Base-by-base conservation (phyloP, 192 early-diverging fungal genomes). In the Piromyces finnis region DNA sequence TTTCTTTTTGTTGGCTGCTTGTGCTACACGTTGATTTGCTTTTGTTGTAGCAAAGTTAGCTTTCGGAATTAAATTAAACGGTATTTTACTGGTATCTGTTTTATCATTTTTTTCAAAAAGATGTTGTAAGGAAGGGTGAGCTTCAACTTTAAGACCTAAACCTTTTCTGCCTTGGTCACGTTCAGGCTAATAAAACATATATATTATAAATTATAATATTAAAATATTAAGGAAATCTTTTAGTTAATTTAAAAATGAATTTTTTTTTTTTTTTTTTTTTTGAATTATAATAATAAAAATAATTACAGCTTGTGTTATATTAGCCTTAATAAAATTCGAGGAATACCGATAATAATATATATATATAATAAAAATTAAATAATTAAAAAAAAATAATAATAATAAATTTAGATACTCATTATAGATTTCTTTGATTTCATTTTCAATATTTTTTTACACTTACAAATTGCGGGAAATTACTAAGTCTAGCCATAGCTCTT, bases 1-100 rank as follows among this genome's bases (percentile, higher is more conserved):
- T 82, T 89, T 85, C 27, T 86, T 78, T 82, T 88, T 81, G 39
- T 83, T 32, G 0, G 22, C 12, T 15, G 30, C 78, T 36, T 84
- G 32, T 16, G 78, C 41, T 7, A 51, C 28, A 29, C 30, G 78
- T n/a, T 78, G 37, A 37, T 79, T 81, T 0, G 84, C 84, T 77
- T 82, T 77, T 32, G n/a, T 30, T 1, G 30, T 35, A 27, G 29
- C 28, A 28, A 30, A 28, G 18, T 35, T 77, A 7, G 80, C 79
- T 83, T 81, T 51, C 2, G 41, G 41, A 51, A 51, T 51, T 51
- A 51, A 51, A 51, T 51, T 51, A 22, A 51, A 51, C 17, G 41
- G 41, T 51, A 51, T 51, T 51, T 51, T 51, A 15, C 41, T 32
- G 30, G 30, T 32, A 9, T 32, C 30, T 32, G 30, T 32, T 32